phyloP scores from a whole-genome alignment of 2,329 filamentous ascomycete genomes.

The Aureobasidium sp. region DNA sequence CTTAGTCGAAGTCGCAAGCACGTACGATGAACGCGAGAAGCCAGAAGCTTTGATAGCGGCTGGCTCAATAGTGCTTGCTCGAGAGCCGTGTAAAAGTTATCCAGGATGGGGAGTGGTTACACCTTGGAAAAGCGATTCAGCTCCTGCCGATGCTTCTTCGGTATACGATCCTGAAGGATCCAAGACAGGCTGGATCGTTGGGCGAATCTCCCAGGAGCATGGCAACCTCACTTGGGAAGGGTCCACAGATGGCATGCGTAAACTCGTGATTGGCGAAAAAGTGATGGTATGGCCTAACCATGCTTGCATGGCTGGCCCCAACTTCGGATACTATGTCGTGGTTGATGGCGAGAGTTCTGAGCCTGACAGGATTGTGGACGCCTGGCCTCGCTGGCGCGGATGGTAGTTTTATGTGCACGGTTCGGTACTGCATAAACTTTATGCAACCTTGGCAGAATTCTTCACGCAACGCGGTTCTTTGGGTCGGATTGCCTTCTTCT shows the following conservation, averaged over 20 bases:
- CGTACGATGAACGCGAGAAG: slow-evolving; percentile 54
- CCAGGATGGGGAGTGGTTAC: slow-evolving; percentile 61
- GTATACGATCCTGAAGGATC: slow-evolving; percentile 31
- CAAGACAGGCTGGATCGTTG: slow-evolving; percentile 54
- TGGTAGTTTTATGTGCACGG: slow-evolving; percentile 44
- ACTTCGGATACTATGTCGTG: slow-evolving; percentile 64
- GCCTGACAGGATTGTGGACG: slow-evolving; percentile 56
- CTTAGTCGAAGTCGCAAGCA: slow-evolving; percentile 60
- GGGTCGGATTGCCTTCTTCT: not conserved
- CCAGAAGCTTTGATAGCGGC: slow-evolving; percentile 60
- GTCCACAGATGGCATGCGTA: slow-evolving; percentile 31
- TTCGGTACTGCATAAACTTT: not conserved
- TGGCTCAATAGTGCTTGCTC: slow-evolving; percentile 60
- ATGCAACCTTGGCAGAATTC: not conserved
- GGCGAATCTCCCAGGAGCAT: slow-evolving; percentile 68
- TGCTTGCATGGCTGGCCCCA: slow-evolving; percentile 65
- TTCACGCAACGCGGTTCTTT: not conserved
- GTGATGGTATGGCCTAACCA: slow-evolving; percentile 72
- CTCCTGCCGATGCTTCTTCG: slow-evolving; percentile 14
- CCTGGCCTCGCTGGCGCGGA: slow-evolving; percentile 63
- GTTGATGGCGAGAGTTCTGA: slow-evolving; percentile 55
- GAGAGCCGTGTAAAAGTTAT: slow-evolving; percentile 65
- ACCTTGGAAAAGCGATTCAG: slow-evolving; percentile 41
- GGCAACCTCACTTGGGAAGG: slow-evolving; percentile 58
- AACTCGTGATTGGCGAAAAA: slow-evolving; percentile 54